Conservation (phyloP, 208 protist genomes). For the Wallacemonas sp. region DNA sequence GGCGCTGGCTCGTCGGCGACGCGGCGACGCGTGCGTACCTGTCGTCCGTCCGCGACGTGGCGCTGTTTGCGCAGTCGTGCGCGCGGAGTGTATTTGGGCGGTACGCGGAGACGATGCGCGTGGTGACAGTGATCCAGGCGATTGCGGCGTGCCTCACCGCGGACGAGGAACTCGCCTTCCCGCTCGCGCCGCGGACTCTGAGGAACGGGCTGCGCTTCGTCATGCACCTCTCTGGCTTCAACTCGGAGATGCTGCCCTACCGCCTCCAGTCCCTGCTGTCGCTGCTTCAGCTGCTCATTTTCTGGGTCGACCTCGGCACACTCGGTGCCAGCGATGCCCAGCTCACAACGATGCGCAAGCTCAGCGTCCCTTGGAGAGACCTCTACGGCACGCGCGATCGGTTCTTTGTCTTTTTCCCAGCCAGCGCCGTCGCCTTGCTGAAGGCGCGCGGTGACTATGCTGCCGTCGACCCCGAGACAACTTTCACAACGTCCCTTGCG, state of each 20-base stretch:
- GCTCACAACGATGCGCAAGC: slow-evolving; percentile 25
- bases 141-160: slow-evolving; percentile 40
- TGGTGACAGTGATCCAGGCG: slow-evolving; percentile 35
- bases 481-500: slow-evolving; percentile 1
- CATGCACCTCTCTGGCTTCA: slow-evolving; percentile 38
- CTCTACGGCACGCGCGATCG: slow-evolving; percentile 16
- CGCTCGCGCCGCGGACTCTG: slow-evolving; percentile 46
- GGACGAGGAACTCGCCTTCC: slow-evolving; percentile 58
- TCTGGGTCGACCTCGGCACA: slow-evolving; percentile 49
- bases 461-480: not conserved
- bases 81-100: slow-evolving; percentile 14
- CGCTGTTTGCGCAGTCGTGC: slow-evolving; percentile 11
- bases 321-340: slow-evolving; percentile 22
- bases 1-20: slow-evolving; percentile 11
- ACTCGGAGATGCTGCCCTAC: slow-evolving; percentile 29
- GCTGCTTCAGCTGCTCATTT: slow-evolving; percentile 55
- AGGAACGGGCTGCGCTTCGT: slow-evolving; percentile 37
- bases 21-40: slow-evolving; percentile 9
- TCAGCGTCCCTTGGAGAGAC: slow-evolving; percentile 39
- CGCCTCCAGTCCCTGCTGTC: slow-evolving; percentile 35
- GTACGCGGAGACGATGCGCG: slow-evolving; percentile 11
- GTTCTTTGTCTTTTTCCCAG: slow-evolving; percentile 11
- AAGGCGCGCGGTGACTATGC: not conserved
- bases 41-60: slow-evolving; percentile 1
- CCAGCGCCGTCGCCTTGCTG: not conserved